A percentile compares a stretch with the other conserved stretches of the same genome.
phyloP scores from a whole-genome alignment of 257 asterid genomes.

The Ligustrum vulgare region DNA sequence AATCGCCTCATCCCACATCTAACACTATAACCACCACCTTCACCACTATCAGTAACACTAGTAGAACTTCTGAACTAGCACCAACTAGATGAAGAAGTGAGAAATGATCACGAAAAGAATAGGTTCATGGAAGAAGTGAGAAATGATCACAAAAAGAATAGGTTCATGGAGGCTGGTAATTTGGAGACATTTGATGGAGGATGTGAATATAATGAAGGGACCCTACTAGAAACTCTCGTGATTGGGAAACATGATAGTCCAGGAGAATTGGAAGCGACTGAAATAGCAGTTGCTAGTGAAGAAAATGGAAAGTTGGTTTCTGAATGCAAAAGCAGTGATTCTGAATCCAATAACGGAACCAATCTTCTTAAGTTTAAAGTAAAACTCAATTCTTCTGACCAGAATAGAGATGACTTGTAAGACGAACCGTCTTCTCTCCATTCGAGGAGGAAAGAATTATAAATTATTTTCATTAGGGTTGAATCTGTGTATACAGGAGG shows the following conservation, averaged over 20 bases:
- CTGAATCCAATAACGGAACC: conserved; percentile 30
- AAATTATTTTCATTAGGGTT: too few relatives aligned
- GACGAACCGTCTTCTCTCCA: conserved; percentile 5
- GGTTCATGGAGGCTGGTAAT: conserved; percentile 27
- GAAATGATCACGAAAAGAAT: conserved; percentile 26
- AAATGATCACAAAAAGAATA: conserved; percentile 26
- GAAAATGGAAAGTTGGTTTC: conserved; percentile 31
- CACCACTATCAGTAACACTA: too few relatives aligned
- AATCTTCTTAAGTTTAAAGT: conserved; percentile 34
- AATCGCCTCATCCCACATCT: too few relatives aligned
- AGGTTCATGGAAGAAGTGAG: conserved; percentile 27
- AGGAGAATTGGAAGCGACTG: conserved; percentile 31
- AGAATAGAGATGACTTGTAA: conserved; percentile 34
- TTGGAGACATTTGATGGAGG: conserved; percentile 32
- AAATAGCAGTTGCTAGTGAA: conserved; percentile 31
- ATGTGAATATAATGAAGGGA: conserved; percentile 13
- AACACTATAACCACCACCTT: too few relatives aligned
- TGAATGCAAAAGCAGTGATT: conserved; percentile 23
- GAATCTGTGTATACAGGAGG: too few relatives aligned
- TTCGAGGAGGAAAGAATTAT: too few relatives aligned
- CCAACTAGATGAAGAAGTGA: conserved; percentile 20
- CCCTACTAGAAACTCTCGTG: conserved; percentile 1
- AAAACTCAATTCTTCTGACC: conserved; percentile 28
- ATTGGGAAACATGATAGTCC: conserved; percentile 29
- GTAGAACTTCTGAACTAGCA: too few relatives aligned